Evolutionary conservation across 345 rosid species (phyloP).

Genomic region (Laguncularia racemosa): DNA sequence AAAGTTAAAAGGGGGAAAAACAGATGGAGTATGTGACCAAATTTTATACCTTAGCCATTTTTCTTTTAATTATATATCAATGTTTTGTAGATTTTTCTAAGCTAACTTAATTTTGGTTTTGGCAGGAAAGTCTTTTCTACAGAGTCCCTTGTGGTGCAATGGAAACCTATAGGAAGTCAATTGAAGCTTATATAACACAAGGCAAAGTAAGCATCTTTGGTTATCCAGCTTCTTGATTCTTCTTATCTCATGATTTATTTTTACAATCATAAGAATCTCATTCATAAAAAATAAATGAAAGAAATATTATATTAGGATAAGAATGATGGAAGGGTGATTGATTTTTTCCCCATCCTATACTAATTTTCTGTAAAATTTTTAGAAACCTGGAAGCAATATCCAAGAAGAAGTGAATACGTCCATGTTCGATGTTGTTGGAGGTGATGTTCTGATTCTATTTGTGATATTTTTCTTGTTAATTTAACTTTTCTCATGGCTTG

Average conservation of each 20-base stretch:
- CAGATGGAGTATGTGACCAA: too few relatives aligned
- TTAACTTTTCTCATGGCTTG: conserved; percentile 13
- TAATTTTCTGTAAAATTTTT: conserved; percentile 5
- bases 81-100: conserved; percentile 5
- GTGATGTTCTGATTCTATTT: conserved; percentile 27
- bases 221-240: not conserved
- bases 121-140: conserved; percentile 93
- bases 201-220: conserved; percentile 34
- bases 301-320: too few relatives aligned
- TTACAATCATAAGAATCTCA: not conserved
- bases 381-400: conserved; percentile 69
- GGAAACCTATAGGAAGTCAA: conserved; percentile 66
- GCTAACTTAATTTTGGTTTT: conserved; percentile 15
- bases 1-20: too few relatives aligned
- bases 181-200: conserved; percentile 61
- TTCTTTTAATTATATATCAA: not conserved
- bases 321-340: not conserved
- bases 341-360: conserved; percentile 5
- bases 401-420: conserved; percentile 90
- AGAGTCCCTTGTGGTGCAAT: conserved; percentile 81
- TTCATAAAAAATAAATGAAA: not conserved
- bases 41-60: too few relatives aligned
- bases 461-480: conserved; percentile 7
- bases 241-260: not conserved
- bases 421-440: conserved; percentile 57